Evolutionary conservation across 306 rosid genomes (phyloP), one percentile per base, ranked within the genome.

Genomic region (Quercus mongolica): DNA sequence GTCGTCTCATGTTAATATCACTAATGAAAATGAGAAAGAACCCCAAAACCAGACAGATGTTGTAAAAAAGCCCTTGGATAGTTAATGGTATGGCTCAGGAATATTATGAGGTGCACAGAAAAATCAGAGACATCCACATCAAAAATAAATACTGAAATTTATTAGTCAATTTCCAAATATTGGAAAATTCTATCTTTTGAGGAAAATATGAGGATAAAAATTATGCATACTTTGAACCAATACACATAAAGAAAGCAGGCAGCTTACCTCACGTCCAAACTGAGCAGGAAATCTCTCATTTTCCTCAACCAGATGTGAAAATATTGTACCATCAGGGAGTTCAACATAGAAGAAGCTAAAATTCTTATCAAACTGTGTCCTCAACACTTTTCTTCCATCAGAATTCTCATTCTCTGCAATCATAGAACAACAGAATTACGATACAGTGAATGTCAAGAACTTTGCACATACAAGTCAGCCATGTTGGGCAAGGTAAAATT

Each of bases 241-340:
- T 31, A 68, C n/a, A 17, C 72, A n/a, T 8, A 15, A 23, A 3
- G 3, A 28, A 13, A 13, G 21, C 44, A 30, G 33, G 77, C 19
- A 67, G 79, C 88, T 90, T 76, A 95, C 99, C 98, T 95, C 98
- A 0, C 99, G 99, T 69, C 99, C 99, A 90, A 95, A 95, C 71
- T 95, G 99, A 17, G 88, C 91, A 18, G 97, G 91, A 83, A 95
- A 95, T 74, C 18, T 90, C 85, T 88, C 98, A 21, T 81, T 89
- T 76, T 90, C 94, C 70, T 90, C 96, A 81, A 91, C 83, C 55
- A 72, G 78, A 81, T 93, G 98, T 52, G 90, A 86, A 19, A 95
- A 76, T 68, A 87, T 68, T 78, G 88, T 83, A 67, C 97, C 91
- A 58, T 91, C 93, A 52, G 98, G 93, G 68, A 90, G 82, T 83